These are phyloP conservation scores for Auriscalpium vulgare DNA, from an alignment of 768 basidiomycete genomes.

Conservation along the genomic window DNA sequence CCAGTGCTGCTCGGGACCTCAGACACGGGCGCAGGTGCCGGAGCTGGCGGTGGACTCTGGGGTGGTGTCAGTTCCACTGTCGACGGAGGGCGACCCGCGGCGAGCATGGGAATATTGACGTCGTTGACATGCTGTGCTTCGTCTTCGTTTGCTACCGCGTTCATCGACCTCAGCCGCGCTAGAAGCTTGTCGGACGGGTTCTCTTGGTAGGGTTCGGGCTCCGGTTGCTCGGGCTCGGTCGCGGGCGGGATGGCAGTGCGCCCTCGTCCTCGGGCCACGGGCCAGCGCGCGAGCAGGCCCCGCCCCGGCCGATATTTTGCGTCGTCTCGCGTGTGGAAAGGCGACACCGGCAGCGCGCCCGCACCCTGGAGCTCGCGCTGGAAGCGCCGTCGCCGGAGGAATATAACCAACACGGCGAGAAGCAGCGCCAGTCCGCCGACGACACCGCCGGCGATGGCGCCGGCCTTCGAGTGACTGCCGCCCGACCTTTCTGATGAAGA, in stretches of 20 bases:
- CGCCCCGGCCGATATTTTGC: background rate
- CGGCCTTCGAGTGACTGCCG: too few relatives aligned
- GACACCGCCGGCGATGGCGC: constrained; percentile 3
- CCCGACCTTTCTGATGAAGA: background rate
- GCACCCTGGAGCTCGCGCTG: background rate
- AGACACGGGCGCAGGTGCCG: background rate
- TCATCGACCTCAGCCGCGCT: background rate
- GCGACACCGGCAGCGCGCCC: background rate
- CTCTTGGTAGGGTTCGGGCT: background rate
- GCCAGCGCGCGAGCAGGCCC: too few relatives aligned
- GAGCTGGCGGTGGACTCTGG: too few relatives aligned
- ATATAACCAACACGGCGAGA: background rate
- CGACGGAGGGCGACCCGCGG: too few relatives aligned
- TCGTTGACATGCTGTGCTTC: background rate
- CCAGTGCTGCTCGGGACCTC: background rate
- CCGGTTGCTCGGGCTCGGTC: background rate
- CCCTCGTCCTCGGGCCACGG: too few relatives aligned
- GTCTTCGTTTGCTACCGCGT: background rate
- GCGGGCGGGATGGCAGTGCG: background rate
- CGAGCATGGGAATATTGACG: too few relatives aligned
- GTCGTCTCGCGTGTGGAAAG: background rate
- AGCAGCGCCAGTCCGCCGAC: background rate
- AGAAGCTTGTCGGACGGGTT: background rate
- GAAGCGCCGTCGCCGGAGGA: background rate
- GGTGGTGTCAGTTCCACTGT: too few relatives aligned